These are phyloP conservation scores for Phlegmacium glaucopus DNA, from an alignment of 768 basidiomycete genomes.

Conservation along the genomic window DNA sequence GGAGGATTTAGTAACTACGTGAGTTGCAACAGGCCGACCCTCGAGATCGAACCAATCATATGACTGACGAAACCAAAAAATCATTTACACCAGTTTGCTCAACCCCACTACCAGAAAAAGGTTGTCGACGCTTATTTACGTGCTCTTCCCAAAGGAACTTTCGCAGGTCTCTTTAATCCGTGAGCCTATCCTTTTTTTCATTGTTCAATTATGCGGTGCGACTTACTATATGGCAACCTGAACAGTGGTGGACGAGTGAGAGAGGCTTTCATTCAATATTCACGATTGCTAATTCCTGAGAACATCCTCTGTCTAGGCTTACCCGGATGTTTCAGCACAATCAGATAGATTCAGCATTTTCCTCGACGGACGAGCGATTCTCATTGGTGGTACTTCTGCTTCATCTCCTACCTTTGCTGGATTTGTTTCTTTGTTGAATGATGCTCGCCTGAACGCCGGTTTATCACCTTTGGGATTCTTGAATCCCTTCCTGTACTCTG, in stretches of 20 bases:
- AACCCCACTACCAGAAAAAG: slow-evolving; percentile 59
- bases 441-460: slow-evolving; percentile 44
- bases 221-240: neutral
- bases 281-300: neutral
- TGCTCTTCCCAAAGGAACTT: slow-evolving; percentile 43
- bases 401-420: slow-evolving; percentile 59
- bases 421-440: slow-evolving; percentile 61
- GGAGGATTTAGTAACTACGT: slow-evolving; percentile 75
- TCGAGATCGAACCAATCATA: no score
- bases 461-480: slow-evolving; percentile 18
- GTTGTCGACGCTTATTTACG: slow-evolving; percentile 44
- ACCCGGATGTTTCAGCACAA: slow-evolving; percentile 67
- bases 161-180: slow-evolving; percentile 59
- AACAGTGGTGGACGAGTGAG: slow-evolving; percentile 52
- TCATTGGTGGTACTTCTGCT: slow-evolving; percentile 60
- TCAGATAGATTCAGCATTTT: slow-evolving; percentile 44
- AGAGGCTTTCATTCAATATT: slow-evolving; percentile 16
- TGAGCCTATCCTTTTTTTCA: slow-evolving; percentile 30
- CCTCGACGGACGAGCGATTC: slow-evolving; percentile 30
- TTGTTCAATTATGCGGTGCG: neutral
- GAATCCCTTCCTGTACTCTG: slow-evolving; percentile 6
- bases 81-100: slow-evolving; percentile 42
- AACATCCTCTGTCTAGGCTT: slow-evolving; percentile 34
- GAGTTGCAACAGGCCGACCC: slow-evolving; percentile 13
- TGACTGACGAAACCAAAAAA: no score